Conservation (phyloP, 139 green algal species). For the Eudorina sp. region DNA sequence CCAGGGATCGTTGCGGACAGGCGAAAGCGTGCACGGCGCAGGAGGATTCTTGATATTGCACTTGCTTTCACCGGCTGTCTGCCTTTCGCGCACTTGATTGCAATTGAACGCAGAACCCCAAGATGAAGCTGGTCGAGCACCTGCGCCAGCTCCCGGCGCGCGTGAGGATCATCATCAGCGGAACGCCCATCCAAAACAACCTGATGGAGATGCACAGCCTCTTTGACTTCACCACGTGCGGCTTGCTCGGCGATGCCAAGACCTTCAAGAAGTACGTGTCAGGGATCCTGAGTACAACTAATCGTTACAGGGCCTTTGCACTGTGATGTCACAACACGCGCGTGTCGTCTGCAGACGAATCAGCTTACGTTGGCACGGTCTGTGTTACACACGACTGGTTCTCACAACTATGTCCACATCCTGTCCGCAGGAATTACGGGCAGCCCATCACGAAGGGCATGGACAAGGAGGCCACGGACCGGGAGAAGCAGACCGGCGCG, state of each 20-base stretch:
- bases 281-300: no score
- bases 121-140: slow-evolving; percentile 79
- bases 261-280: slow-evolving; percentile 73
- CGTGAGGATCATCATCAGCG: slow-evolving; percentile 86
- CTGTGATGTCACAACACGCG: no score
- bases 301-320: no score
- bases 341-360: no score
- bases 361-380: no score
- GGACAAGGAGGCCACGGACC: slow-evolving; percentile 56
- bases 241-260: slow-evolving; percentile 73
- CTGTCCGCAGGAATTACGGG: slow-evolving; percentile 62
- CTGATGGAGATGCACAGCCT: slow-evolving; percentile 92
- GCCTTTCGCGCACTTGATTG: no score
- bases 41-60: no score
- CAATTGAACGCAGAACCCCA: slow-evolving; percentile 88
- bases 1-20: no score
- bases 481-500: slow-evolving; percentile 71
- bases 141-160: slow-evolving; percentile 64
- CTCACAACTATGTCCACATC: no score
- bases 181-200: slow-evolving; percentile 91
- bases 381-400: no score
- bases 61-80: no score
- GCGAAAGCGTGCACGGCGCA: no score
- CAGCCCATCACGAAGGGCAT: slow-evolving; percentile 65
- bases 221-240: slow-evolving; percentile 85